These are phyloP conservation scores for Candida broadrunensis DNA, from an alignment of 805 yeast genomes.

Conservation along the genomic window DNA sequence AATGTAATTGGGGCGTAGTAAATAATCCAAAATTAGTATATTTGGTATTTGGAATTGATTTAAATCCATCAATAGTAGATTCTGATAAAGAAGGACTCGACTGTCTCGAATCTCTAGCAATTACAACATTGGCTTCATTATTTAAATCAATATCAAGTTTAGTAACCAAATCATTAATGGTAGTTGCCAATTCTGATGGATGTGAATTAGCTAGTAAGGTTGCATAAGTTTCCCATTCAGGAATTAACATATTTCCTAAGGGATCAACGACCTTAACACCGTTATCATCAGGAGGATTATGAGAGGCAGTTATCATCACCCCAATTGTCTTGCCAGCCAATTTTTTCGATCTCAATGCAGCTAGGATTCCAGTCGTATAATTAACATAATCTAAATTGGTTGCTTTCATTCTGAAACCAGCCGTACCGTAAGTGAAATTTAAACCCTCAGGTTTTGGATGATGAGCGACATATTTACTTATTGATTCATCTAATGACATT, in stretches of 20 bases:
- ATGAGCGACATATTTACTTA: conserved; percentile 7
- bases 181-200: conserved; percentile 40
- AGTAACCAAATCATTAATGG: conserved; percentile 35
- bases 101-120: conserved; percentile 87
- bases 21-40: conserved; percentile 61
- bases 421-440: conserved; percentile 82
- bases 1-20: conserved; percentile 95
- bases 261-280: conserved; percentile 96
- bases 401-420: conserved; percentile 87
- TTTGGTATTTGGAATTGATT: conserved; percentile 40
- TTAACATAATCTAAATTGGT: conserved; percentile 71
- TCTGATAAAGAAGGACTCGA: conserved; percentile 67
- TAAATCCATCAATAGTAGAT: conserved; percentile 62
- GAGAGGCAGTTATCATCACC: conserved; percentile 96
- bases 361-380: conserved; percentile 79
- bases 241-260: conserved; percentile 82
- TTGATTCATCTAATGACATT: conserved; percentile 7
- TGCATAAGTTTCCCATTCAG: conserved; percentile 80
- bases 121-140: conserved; percentile 46
- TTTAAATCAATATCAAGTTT: conserved; percentile 46
- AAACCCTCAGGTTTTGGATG: conserved; percentile 45
- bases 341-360: conserved; percentile 75
- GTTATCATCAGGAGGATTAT: conserved; percentile 87
- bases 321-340: conserved; percentile 73
- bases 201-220: conserved; percentile 74